phyloP scores from a whole-genome alignment of 768 basidiomycete genomes.

The Strobilomyces confusus region DNA sequence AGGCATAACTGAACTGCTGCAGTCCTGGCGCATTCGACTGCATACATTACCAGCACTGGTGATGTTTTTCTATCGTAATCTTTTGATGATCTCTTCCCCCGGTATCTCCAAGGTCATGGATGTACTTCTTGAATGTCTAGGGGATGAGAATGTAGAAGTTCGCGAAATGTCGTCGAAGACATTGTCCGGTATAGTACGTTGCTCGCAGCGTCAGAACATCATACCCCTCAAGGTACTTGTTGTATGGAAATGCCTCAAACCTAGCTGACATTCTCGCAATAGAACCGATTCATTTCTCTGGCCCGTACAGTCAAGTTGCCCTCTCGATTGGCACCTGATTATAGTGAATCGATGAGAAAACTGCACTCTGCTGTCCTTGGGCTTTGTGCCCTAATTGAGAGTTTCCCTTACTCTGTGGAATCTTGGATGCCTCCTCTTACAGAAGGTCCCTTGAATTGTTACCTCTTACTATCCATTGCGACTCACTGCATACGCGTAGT shows the following conservation, averaged over 20 bases:
- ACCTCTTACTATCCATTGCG: background rate
- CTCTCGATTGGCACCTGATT: slow-evolving; percentile 60
- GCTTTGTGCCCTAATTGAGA: slow-evolving; percentile 89
- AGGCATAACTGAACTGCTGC: slow-evolving; percentile 9
- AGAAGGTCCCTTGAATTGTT: slow-evolving; percentile 45
- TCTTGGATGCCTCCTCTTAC: slow-evolving; percentile 86
- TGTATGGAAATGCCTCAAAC: background rate
- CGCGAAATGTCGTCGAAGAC: slow-evolving; percentile 87
- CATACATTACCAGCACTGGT: slow-evolving; percentile 86
- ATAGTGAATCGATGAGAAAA: slow-evolving; percentile 66
- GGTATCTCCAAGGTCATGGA: slow-evolving; percentile 75
- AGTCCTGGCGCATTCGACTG: slow-evolving; percentile 91
- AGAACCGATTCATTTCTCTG: slow-evolving; percentile 79
- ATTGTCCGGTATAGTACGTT: slow-evolving; percentile 81
- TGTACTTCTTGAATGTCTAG: slow-evolving; percentile 75
- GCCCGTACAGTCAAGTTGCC: slow-evolving; percentile 63
- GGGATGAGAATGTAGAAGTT: slow-evolving; percentile 91
- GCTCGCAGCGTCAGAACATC: slow-evolving; percentile 86
- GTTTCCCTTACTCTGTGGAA: slow-evolving; percentile 94
- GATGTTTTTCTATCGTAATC: slow-evolving; percentile 88
- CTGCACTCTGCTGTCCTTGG: slow-evolving; percentile 91
- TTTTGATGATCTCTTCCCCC: slow-evolving; percentile 66
- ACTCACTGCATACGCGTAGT: slow-evolving; percentile 39
- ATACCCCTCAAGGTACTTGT: slow-evolving; percentile 68
- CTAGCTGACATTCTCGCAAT: slow-evolving; percentile 5